Base-by-base conservation (phyloP, 257 asterid species). In the Primulina eburnea region DNA sequence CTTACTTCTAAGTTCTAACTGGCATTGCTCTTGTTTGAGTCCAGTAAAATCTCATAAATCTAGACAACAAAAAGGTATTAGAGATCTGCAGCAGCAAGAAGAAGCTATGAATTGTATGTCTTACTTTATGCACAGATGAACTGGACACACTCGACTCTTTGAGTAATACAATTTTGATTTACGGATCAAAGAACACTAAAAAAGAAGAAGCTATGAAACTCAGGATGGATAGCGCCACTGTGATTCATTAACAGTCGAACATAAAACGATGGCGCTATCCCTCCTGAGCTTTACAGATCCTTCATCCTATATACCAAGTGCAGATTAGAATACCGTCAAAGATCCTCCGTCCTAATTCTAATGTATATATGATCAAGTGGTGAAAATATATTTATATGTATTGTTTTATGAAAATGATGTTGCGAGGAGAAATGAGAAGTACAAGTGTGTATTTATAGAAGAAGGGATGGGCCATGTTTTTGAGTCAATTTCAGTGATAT, bases 201-300 rank as follows among this genome's bases (percentile, higher is more conserved):
- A 33, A 12, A 11, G 53, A 43, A 43, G 53, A 81, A 82, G 64
- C 96, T 80, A 76, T 81, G 85, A 79, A 87, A 86, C 96, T 84
- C 96, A 87, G 96, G 96, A 91, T 91, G 71, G 97, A 91, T 84
- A 91, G 95, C 96, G 87, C 90, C 90, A 74, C 33, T 24, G 56
- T 68, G 12, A 63, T 16, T 26, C 12, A 17, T 64, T 16, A 26
- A 52, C 14, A 24, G 47, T 62, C 24, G 3, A 50, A 10, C 47
- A 26, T 8, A 6, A 28, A 5, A 18, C 64, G 65, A 24, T 9
- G 96, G 95, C 84, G 96, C 96, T 89, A 89, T 89, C 96, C 96
- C 96, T 89, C 96, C 95, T 89, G 96, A 89, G 96, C 96, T 87
- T 89, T 64, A 82, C 79, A 69, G 95, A 75, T 85, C 85, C 88